A percentile compares a stretch with the other conserved stretches of the same genome.
phyloP scores from a whole-genome alignment of 1,284 basidiomycete genomes.

The Sphaerobolus stellatus region DNA sequence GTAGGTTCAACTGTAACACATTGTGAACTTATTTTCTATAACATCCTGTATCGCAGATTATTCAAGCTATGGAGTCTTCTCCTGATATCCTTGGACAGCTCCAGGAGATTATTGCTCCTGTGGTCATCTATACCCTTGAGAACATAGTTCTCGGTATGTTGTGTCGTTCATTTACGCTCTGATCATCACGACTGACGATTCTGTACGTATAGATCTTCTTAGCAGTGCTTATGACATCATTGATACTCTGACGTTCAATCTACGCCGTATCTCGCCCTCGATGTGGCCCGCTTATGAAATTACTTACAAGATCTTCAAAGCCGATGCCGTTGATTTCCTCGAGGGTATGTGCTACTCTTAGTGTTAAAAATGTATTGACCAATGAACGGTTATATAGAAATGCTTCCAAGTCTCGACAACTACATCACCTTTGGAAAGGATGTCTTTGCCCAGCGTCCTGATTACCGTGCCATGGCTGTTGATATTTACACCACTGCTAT shows the following conservation, averaged over 20 bases:
- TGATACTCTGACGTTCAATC: constrained; percentile 83
- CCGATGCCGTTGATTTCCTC: constrained; percentile 81
- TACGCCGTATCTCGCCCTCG: constrained; percentile 69
- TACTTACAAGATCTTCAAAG: constrained; percentile 84
- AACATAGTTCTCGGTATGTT: constrained; percentile 64
- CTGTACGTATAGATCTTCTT: constrained; percentile 62
- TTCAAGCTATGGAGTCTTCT: constrained; percentile 70
- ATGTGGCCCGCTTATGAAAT: constrained; percentile 89
- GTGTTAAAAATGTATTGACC: too few species aligned
- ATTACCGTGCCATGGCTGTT: constrained; percentile 80
- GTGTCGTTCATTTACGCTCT: not conserved
- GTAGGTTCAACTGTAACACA: constrained; percentile 38
- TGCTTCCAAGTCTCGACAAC: constrained; percentile 88
- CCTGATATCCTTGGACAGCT: constrained; percentile 78
- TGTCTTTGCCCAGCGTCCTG: constrained; percentile 66
- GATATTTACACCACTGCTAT: constrained; percentile 84
- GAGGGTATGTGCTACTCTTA: constrained; percentile 52
- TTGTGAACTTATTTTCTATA: not conserved
- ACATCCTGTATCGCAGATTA: constrained; percentile 45
- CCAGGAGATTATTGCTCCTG: constrained; percentile 79
- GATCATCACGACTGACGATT: not conserved
- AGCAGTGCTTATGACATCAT: constrained; percentile 88
- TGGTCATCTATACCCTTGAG: constrained; percentile 77
- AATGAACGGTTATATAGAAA: constrained; percentile 65
- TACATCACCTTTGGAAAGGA: constrained; percentile 85